A percentile compares a stretch with the other conserved stretches of the same genome.
Evolutionary conservation across 768 basidiomycete genomes (phyloP).

Genomic region (Boletus reticuloceps): DNA sequence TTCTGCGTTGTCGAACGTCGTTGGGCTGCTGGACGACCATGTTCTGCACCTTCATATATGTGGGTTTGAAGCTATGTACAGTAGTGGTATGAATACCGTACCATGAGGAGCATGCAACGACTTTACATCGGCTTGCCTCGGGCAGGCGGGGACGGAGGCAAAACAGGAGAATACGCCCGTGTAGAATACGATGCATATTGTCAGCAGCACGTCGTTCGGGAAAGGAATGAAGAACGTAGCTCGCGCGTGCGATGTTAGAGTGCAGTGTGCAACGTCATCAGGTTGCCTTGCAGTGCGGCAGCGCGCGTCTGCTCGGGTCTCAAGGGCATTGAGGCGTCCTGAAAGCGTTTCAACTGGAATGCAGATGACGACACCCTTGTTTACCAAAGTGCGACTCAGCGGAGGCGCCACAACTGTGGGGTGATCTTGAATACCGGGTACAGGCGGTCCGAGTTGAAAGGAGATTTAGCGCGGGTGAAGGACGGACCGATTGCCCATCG

Average conservation of each 20-base stretch:
- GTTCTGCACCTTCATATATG: slow-evolving; percentile 11
- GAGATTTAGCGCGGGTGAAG: not conserved
- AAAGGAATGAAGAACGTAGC: not conserved
- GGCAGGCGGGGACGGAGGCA: not conserved
- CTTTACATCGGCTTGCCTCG: not conserved
- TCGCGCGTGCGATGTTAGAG: not conserved
- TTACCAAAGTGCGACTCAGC: not conserved
- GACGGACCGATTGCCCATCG: not conserved
- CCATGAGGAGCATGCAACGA: not conserved
- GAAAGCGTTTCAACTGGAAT: slow-evolving; percentile 1
- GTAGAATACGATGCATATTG: not conserved
- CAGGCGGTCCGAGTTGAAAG: not conserved
- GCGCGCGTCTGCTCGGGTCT: not conserved
- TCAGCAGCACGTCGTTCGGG: not conserved
- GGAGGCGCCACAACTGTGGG: no score
- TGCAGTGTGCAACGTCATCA: slow-evolving; percentile 7
- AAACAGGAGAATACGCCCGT: not conserved
- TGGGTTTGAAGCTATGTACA: slow-evolving; percentile 14
- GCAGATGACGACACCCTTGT: not conserved
- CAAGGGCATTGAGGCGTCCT: not conserved
- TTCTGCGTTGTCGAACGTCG: not conserved
- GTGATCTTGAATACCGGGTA: not conserved
- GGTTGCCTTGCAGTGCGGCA: not conserved
- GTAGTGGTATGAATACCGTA: not conserved
- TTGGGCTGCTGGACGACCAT: not conserved